A percentile compares a stretch with the other conserved stretches of the same genome.
phyloP scores from a whole-genome alignment of 2,329 filamentous ascomycete species.

The Penicillium vulpinum region DNA sequence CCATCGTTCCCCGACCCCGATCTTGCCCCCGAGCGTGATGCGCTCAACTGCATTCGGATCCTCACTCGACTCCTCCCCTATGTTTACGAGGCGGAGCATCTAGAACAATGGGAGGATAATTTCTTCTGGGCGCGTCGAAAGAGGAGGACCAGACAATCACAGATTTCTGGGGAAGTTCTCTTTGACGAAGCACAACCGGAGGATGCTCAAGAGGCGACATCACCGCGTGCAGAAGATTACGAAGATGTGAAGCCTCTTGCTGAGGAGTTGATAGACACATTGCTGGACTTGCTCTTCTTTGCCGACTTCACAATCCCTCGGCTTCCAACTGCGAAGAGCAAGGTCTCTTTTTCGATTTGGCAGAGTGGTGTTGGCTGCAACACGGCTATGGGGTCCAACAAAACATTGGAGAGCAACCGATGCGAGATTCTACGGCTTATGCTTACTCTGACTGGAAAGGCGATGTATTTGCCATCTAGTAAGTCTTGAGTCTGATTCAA shows the following conservation, averaged over 20 bases:
- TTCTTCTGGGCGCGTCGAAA: constrained; percentile 86
- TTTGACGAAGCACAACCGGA: constrained; percentile 72
- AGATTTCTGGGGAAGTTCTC: constrained; percentile 71
- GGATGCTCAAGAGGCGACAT: constrained; percentile 50
- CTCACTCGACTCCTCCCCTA: constrained; percentile 88
- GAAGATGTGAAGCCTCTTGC: constrained; percentile 84
- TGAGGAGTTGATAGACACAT: constrained; percentile 87
- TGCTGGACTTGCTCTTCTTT: constrained; percentile 88
- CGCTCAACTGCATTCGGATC: constrained; percentile 92
- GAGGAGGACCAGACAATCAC: constrained; percentile 67
- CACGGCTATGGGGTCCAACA: constrained; percentile 80
- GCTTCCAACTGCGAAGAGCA: constrained; percentile 68
- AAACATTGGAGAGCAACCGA: constrained; percentile 89
- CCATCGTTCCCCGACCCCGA: constrained; percentile 87
- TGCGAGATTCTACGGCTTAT: constrained; percentile 86
- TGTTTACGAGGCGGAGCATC: constrained; percentile 81
- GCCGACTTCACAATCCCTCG: constrained; percentile 82
- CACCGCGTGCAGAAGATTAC: constrained; percentile 59
- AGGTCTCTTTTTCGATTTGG: constrained; percentile 94
- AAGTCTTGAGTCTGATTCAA: constrained; percentile 25
- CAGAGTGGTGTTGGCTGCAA: constrained; percentile 97
- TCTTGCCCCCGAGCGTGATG: constrained; percentile 77
- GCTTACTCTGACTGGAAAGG: constrained; percentile 81
- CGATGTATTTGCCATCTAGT: constrained; percentile 87
- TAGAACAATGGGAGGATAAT: constrained; percentile 82